A percentile compares a stretch with the other conserved stretches of the same genome.
Evolutionary conservation across 2,329 filamentous ascomycete species (phyloP).

Genomic region (Coleophoma eucalyptorum): DNA sequence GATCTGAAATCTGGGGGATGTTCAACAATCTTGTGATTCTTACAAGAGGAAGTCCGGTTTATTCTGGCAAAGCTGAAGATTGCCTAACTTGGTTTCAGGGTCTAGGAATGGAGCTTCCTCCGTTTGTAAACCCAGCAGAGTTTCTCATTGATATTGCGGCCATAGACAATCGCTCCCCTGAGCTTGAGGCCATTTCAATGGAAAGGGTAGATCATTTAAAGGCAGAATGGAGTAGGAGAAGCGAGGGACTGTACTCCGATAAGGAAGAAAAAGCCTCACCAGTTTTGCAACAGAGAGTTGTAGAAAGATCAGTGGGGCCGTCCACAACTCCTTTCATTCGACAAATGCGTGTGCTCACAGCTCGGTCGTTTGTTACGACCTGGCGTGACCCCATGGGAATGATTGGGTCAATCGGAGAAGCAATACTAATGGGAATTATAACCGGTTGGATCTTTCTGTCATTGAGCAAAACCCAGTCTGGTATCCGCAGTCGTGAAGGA

Average conservation of each 20-base stretch:
- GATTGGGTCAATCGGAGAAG: conserved; percentile 65
- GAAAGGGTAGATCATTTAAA: conserved; percentile 59
- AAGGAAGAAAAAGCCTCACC: conserved; percentile 9
- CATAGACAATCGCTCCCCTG: conserved; percentile 66
- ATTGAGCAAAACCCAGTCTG: conserved; percentile 60
- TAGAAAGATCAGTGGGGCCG: conserved; percentile 27
- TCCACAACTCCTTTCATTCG: conserved; percentile 49
- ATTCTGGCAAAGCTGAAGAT: conserved; percentile 54
- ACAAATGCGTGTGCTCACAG: conserved; percentile 63
- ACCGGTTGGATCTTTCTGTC: conserved; percentile 71
- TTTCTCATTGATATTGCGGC: conserved; percentile 72
- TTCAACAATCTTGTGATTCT: conserved; percentile 71
- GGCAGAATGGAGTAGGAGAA: conserved; percentile 50
- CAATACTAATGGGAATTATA: conserved; percentile 66
- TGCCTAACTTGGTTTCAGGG: conserved; percentile 62
- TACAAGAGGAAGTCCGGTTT: conserved; percentile 64
- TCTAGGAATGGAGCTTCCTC: conserved; percentile 57
- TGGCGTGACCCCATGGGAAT: conserved; percentile 76
- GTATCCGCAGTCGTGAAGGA: conserved; percentile 70
- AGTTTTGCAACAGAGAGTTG: neutral
- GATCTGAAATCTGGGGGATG: conserved; percentile 75
- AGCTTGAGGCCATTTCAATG: conserved; percentile 57
- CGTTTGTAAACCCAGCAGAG: conserved; percentile 76
- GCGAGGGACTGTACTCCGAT: conserved; percentile 13
- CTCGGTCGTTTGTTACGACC: conserved; percentile 67